Percentiles rank a stretch among this genome's conserved stretches.
These are phyloP conservation scores for Diplodia seriata DNA, from an alignment of 2,329 filamentous ascomycete species.

Conservation along the genomic window DNA sequence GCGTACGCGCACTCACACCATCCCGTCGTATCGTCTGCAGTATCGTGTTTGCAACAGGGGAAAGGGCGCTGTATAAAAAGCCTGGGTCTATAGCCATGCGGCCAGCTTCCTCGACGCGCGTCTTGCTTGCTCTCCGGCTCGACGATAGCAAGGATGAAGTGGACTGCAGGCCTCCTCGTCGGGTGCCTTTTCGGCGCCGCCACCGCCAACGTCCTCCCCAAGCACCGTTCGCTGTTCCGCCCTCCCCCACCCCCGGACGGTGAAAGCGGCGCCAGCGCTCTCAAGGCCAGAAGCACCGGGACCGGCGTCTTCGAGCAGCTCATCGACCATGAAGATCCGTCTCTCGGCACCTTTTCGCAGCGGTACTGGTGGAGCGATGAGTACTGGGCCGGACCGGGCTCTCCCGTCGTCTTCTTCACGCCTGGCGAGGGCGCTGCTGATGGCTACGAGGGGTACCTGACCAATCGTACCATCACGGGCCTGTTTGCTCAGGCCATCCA, in stretches of 20 bases:
- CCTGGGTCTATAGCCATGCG: neutral
- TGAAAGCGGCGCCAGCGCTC: neutral
- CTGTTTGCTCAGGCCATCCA: slow-evolving; percentile 60
- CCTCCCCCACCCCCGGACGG: slow-evolving; percentile 11
- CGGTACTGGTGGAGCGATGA: slow-evolving; percentile 61
- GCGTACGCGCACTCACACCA: neutral
- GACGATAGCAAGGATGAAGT: neutral
- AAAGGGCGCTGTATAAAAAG: neutral
- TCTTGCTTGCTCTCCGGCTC: neutral
- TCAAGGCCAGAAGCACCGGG: slow-evolving; percentile 6
- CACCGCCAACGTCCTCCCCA: slow-evolving; percentile 19
- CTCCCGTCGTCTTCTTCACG: slow-evolving; percentile 59
- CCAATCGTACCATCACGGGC: slow-evolving; percentile 58
- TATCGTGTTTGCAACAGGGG: neutral
- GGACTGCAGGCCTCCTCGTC: neutral
- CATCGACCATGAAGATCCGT: slow-evolving; percentile 64
- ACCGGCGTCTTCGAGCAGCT: slow-evolving; percentile 58
- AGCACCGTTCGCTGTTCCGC: slow-evolving; percentile 16
- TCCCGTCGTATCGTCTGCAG: neutral
- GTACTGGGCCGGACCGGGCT: slow-evolving; percentile 62
- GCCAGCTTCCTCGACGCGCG: neutral
- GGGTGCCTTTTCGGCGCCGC: slow-evolving; percentile 10
- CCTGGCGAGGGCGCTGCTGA: slow-evolving; percentile 60
- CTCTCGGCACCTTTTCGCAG: slow-evolving; percentile 63
- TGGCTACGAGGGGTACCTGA: slow-evolving; percentile 59